Evolutionary conservation across 257 asterid species (phyloP).

Genomic region (Capsicum rhomboideum): DNA sequence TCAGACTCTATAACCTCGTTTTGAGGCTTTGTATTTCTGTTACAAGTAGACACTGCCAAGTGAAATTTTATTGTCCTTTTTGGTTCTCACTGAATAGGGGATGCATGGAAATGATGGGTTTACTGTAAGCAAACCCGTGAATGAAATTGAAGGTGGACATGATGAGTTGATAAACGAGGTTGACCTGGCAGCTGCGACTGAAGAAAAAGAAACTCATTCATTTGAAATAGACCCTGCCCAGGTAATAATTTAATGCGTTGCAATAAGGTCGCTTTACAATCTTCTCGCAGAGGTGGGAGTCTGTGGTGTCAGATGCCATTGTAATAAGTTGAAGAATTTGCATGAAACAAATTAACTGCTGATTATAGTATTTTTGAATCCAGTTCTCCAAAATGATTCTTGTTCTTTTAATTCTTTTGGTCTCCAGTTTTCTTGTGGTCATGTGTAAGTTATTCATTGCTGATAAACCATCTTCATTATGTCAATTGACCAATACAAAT

Average conservation of each 20-base stretch:
- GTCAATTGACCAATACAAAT: background rate
- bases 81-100: constrained; percentile 29
- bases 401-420: background rate
- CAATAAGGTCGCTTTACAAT: background rate
- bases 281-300: background rate
- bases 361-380: background rate
- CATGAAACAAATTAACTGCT: background rate
- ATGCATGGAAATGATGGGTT: constrained; percentile 61
- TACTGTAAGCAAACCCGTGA: constrained; percentile 70
- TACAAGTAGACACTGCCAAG: background rate
- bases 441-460: background rate
- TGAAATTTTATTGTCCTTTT: background rate
- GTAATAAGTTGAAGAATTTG: background rate
- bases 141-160: constrained; percentile 80
- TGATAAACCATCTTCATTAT: background rate
- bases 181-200: constrained; percentile 92
- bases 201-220: constrained; percentile 95
- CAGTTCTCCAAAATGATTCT: background rate
- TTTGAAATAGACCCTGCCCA: constrained; percentile 91
- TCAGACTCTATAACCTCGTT: background rate
- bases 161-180: constrained; percentile 90
- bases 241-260: constrained; percentile 26
- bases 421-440: background rate
- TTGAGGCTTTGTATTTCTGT: background rate
- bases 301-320: background rate